Base-by-base conservation (phyloP, 192 early-diverging fungal species). In the Gigaspora rosea region DNA sequence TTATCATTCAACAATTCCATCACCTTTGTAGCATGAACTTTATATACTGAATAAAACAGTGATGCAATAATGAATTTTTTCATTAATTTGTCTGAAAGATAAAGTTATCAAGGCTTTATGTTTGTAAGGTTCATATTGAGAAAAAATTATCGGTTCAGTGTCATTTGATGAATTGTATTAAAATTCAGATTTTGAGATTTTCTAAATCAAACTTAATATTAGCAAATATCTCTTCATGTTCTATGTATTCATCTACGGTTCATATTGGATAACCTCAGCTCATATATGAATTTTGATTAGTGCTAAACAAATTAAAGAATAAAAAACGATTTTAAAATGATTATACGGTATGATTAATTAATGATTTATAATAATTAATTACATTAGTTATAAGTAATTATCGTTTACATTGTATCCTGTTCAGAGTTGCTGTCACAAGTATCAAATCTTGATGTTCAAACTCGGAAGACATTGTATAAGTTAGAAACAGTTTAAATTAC, bases 31-130 rank as follows among this genome's bases (percentile, higher is more conserved):
- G 72, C 72, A 41, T 73, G 59, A 18, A 52, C 32, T 41, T 73
- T 73, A 10, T 73, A 59, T 35, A n/a, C 72, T 59, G 35, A 73
- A 73, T 47, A 73, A 52, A 35, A 54, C 57, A 11, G 72, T 56
- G 13, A 73, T 73, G 12, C 56, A 36, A 50, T 59, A 73, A 73
- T 56, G 35, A 59, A 36, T n/a, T 59, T 46, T 4, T 59, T 73
- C 56, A 59, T 73, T 35, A 52, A 52, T 15, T 13, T 52, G 9
- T 52, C 51, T 5, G 22, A 22, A 20, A 16, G 33, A 58, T 46
- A n/a, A 5, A 41, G 8, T 35, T 12, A 73, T 12, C 13, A 73
- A 41, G 8, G 72, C 72, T 56, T n/a, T 57, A 32, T 56, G 52
- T 73, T 8, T 13, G 36, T 41, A 73, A 15, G 72, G 57, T 59